Base-by-base conservation (phyloP, 768 basidiomycete genomes). In the Boletus reticuloceps region DNA sequence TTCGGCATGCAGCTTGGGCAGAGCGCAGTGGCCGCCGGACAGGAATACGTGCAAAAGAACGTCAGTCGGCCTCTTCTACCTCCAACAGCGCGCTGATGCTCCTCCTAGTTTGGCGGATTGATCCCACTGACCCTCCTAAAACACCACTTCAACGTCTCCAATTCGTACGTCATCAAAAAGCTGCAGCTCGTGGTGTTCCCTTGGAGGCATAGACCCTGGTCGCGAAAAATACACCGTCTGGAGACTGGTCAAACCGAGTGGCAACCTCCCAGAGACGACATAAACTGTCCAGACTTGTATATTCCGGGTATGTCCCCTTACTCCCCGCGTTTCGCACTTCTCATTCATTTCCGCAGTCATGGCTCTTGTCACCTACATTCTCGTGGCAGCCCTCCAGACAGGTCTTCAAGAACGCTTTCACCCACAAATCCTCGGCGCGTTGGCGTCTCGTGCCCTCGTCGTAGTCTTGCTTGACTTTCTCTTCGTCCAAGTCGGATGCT, bases 1-100 rank as follows among this genome's bases (percentile, higher is more conserved):
- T 87, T 99, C 67, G 93, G 96, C 20, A 91, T 98, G 83, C 96
- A 98, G 70, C 83, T 98, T 31, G 95, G 96, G 5, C 85, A 86
- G 59, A 91, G 83, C 56, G 96, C 96, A 0, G 88, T 98, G 3
- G 86, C 88, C 7, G 96, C 94, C 0, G 96, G 97, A 0, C 94
- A 96, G 70, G 91, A 94, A 47, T 98, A 98, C 60, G 88, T 99
- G 45, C 91, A 94, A 72, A 88, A 89, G 71, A 98, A 98, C 69
- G 92, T 96, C 59, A 58, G 86, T 77, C 51, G 19, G 20, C 25
- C 27, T 13, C 36, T 47, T 37, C 17, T 37, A 22, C 39, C 7
- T 41, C n/a, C 37, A 12, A 43, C 40, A 55, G 45, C 59, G 40
- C 57, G 54, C 49, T 53, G 6, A 56, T 31, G 16, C 2, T 32